These are phyloP conservation scores for Mycena rosella DNA, from an alignment of 768 basidiomycete species.

Conservation along the genomic window DNA sequence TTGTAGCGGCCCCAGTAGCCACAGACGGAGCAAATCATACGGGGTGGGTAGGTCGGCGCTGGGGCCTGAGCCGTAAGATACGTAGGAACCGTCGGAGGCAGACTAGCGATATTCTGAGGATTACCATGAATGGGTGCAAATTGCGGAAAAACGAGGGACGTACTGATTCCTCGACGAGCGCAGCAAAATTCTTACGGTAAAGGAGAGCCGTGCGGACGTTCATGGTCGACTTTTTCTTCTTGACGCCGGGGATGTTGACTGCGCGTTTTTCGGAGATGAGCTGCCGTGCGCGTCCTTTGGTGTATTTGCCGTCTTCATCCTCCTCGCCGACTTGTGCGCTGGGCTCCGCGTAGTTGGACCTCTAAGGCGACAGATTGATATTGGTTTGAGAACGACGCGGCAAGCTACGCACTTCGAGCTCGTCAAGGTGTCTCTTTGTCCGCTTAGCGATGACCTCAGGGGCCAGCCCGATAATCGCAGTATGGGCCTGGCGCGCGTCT, in stretches of 20 bases:
- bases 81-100: conserved; percentile 67
- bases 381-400: conserved; percentile 22
- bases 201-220: conserved; percentile 83
- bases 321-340: conserved; percentile 30
- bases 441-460: conserved; percentile 81
- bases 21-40: conserved; percentile 86
- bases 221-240: conserved; percentile 80
- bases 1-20: conserved; percentile 87
- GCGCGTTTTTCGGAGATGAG: conserved; percentile 36
- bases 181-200: conserved; percentile 83
- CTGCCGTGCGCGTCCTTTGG: conserved; percentile 35
- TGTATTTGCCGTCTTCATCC: conserved; percentile 34
- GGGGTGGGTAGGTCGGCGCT: conserved; percentile 71
- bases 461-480: conserved; percentile 56
- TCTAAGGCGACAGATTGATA: conserved; percentile 53
- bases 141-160: conserved; percentile 42
- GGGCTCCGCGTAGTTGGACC: conserved; percentile 77
- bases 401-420: conserved; percentile 75
- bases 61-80: conserved; percentile 80
- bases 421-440: conserved; percentile 82
- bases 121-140: conserved; percentile 6
- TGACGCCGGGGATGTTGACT: conserved; percentile 33
- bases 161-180: conserved; percentile 86
- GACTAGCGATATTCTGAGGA: conserved; percentile 67
- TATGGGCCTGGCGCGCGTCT: conserved; percentile 67